A percentile compares a stretch with the other conserved stretches of the same genome.
phyloP scores from a whole-genome alignment of 352 stramenopile species.

The Phytopythium delawarense region DNA sequence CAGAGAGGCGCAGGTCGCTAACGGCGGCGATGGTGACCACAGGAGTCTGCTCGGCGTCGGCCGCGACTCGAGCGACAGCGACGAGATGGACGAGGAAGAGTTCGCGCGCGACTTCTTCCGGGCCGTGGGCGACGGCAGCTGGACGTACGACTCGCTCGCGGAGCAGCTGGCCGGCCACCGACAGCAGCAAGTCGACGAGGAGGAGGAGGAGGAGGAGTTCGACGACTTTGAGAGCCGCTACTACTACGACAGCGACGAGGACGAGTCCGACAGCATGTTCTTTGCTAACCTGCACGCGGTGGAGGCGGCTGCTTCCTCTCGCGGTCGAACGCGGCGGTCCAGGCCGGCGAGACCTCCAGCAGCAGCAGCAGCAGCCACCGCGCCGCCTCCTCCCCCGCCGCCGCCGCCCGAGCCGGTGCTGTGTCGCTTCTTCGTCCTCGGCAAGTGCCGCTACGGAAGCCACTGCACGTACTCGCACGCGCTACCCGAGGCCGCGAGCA shows the following conservation, averaged over 20 bases:
- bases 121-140: background rate
- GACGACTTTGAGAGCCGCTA: constrained; percentile 5
- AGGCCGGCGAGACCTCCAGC: background rate
- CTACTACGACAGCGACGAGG: constrained; percentile 6
- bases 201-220: background rate
- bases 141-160: constrained; percentile 2
- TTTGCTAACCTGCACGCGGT: background rate
- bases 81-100: background rate
- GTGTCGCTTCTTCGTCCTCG: constrained; percentile 77
- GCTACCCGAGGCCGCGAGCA: constrained; percentile 23
- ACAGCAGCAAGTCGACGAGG: background rate
- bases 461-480: constrained; percentile 72
- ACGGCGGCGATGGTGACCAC: background rate
- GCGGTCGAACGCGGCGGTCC: too few relatives aligned
- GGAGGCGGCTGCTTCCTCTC: background rate
- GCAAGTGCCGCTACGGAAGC: constrained; percentile 68
- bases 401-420: constrained; percentile 28
- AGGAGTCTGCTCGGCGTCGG: constrained; percentile 3
- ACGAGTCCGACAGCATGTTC: constrained; percentile 7
- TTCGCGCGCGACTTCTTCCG: background rate
- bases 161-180: constrained; percentile 2
- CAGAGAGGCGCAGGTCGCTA: background rate
- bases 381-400: background rate
- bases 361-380: too few relatives aligned
- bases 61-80: background rate